These are phyloP conservation scores for Pseudogymnoascus sp. DNA, from an alignment of 2,329 filamentous ascomycete genomes.

Conservation along the genomic window DNA sequence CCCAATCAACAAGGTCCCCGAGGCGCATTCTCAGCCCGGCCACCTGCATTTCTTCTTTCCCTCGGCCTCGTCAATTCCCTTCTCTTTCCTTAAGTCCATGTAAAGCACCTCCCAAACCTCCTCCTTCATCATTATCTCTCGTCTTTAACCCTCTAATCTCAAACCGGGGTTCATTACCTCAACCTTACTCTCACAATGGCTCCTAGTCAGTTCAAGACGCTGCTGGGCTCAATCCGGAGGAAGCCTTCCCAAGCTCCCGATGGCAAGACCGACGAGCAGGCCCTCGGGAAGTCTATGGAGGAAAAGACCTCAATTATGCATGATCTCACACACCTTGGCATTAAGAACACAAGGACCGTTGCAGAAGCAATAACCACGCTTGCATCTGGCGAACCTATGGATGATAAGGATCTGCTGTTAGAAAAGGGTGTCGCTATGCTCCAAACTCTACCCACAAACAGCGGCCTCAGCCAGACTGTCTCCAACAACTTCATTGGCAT, in stretches of 20 bases:
- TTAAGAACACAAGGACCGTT: constrained; percentile 35
- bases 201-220: constrained; percentile 31
- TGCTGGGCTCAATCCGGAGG: constrained; percentile 39
- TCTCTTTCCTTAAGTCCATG: neutral
- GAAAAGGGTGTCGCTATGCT: constrained; percentile 48
- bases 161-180: constrained; percentile 4
- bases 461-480: constrained; percentile 39
- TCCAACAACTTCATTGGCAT: constrained; percentile 45
- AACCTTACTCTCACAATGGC: constrained; percentile 18
- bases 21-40: neutral
- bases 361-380: constrained; percentile 35
- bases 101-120: neutral
- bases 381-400: constrained; percentile 38
- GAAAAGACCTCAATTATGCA: constrained; percentile 36
- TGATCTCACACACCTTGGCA: constrained; percentile 33
- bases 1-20: neutral
- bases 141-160: neutral
- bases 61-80: neutral
- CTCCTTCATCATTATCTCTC: neutral
- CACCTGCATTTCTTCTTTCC: neutral
- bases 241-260: constrained; percentile 42
- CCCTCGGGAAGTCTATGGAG: constrained; percentile 23
- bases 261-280: constrained; percentile 36
- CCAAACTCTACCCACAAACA: constrained; percentile 42
- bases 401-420: constrained; percentile 41